Conservation (phyloP, 148 eudicot species). For the Chenopodium quinoa region DNA sequence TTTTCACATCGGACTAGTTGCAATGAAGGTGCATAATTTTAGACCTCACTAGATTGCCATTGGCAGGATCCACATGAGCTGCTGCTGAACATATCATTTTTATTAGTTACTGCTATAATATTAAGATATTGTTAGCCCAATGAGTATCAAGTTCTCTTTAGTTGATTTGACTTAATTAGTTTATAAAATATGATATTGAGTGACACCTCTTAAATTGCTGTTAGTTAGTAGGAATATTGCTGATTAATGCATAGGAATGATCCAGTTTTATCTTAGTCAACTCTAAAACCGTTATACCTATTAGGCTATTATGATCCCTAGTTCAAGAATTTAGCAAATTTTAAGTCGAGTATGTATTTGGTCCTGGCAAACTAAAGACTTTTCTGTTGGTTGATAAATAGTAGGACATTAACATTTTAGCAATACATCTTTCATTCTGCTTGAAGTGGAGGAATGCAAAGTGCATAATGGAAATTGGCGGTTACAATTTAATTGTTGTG, state of each 20-base stretch:
- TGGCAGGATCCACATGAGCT: too few relatives aligned
- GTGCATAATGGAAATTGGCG: neutral
- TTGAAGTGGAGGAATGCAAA: neutral
- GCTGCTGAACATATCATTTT: too few relatives aligned
- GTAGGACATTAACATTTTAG: neutral
- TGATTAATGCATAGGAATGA: neutral
- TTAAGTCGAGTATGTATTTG: neutral
- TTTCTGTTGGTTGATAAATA: neutral
- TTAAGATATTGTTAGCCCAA: neutral
- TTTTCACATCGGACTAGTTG: neutral
- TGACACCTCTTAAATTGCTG: neutral
- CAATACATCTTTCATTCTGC: neutral
- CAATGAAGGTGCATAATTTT: too few relatives aligned
- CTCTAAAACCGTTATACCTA: neutral
- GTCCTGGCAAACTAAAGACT: neutral
- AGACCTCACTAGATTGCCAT: too few relatives aligned
- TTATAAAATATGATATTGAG: neutral
- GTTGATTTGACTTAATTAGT: neutral
- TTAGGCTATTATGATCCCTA: neutral
- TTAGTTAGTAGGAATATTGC: neutral
- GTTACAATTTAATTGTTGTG: neutral
- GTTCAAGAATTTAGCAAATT: neutral
- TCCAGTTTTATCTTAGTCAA: neutral
- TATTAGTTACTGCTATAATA: neutral
- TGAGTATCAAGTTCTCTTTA: too few relatives aligned